Evolutionary conservation across 2,329 filamentous ascomycete species (phyloP), one percentile per base, ranked within the genome.

Genomic region (Sporothrix phasma): DNA sequence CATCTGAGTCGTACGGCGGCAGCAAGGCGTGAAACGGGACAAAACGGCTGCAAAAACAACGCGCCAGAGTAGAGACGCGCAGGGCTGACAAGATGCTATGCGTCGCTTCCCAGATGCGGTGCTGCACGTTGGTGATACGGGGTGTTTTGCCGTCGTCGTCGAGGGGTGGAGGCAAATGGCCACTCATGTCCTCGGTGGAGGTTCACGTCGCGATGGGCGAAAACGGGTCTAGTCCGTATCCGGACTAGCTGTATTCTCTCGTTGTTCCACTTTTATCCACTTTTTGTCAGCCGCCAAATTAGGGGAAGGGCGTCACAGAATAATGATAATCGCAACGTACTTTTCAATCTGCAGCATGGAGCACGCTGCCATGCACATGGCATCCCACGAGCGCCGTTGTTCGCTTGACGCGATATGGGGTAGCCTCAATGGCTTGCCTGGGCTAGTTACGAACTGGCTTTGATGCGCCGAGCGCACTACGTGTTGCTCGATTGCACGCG

Each of bases 161-260:
- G 56, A 53, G 58, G 43, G 62, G 41, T 26, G 51, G 63, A 62
- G 63, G 58, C 54, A 62, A 63, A 61, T 51, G 56, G 62, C 45
- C 45, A 62, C 66, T 19, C 60, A 65, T 34, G 22, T 63, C 61
- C 59, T 60, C 29, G 65, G 51, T 46, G 56, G 58, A 61, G 47
- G 64, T 65, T 68, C 67, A 68, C 67, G 67, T 68, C 67, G 67
- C 67, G 67, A 68, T 67, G 66, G 62, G 15, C 37, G 34, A 54
- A 64, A 58, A 53, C 4, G 1, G 34, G 24, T 29, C 66, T 64
- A 67, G 29, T 61, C 65, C 22, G 0, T 1, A 22, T 56, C 3
- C 0, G 61, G 61, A 43, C 31, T 68, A 65, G 66, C 10, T n/a
- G n/a, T n/a, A n/a, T n/a, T n/a, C n/a, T n/a, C n/a, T n/a, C n/a